Conservation (phyloP, 306 rosid species). For the Clitoria ternatea region DNA sequence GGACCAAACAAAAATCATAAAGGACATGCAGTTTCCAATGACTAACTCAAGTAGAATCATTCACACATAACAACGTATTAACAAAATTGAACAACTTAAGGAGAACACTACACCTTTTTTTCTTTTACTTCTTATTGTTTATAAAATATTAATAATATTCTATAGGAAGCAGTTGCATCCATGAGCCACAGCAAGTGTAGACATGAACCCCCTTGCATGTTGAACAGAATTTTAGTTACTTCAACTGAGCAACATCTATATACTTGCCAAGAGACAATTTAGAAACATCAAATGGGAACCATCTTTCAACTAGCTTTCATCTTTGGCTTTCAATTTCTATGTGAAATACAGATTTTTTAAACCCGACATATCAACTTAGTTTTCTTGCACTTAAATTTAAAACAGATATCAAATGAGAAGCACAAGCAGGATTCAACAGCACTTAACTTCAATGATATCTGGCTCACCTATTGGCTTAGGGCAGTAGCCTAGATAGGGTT, state of each 20-base stretch:
- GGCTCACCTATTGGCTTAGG: not conserved
- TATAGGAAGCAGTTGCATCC: not conserved
- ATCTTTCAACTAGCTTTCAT: not conserved
- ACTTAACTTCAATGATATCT: not conserved
- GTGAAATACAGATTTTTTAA: not conserved
- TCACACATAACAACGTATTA: conserved; percentile 19
- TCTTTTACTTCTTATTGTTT: not conserved
- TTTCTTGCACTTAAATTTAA: not conserved
- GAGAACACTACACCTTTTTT: not conserved
- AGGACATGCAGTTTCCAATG: not conserved
- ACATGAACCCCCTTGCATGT: not conserved
- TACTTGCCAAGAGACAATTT: not conserved
- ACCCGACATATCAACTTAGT: not conserved
- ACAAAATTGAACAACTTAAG: not conserved
- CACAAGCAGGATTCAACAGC: not conserved
- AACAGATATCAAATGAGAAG: conserved; percentile 3
- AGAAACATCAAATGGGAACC: not conserved
- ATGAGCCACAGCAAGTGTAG: not conserved
- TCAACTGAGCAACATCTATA: not conserved
- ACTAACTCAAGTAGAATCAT: conserved; percentile 2
- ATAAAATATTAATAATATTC: not conserved
- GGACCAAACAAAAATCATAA: not conserved
- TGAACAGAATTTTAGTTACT: not conserved
- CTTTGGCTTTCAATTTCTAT: not conserved
- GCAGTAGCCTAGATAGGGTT: not conserved